Conservation (phyloP, 1,139 yeast genomes). For the Saccharomycopsis hybrid region DNA sequence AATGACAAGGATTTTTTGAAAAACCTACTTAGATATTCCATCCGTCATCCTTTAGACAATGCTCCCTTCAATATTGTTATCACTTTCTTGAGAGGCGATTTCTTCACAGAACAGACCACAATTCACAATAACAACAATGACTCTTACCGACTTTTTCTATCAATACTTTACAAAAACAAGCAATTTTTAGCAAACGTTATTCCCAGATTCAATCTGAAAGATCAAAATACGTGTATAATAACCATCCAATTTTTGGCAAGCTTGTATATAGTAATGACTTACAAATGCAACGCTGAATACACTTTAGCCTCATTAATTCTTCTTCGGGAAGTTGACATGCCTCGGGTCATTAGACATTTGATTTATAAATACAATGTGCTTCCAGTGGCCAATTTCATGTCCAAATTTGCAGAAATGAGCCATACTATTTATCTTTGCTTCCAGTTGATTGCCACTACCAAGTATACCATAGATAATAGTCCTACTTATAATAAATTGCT, state of each 20-base stretch:
- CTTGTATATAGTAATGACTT: slow-evolving; percentile 1
- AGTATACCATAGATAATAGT: background rate
- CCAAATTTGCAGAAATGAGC: background rate
- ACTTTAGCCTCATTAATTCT: background rate
- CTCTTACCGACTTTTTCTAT: slow-evolving; percentile 3
- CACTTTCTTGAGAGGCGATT: slow-evolving; percentile 18
- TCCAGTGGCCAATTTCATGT: slow-evolving; percentile 8
- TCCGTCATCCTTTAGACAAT: slow-evolving; percentile 2
- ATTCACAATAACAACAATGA: slow-evolving; percentile 7
- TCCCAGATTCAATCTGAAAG: slow-evolving; percentile 1
- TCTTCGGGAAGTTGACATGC: background rate
- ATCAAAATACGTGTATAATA: slow-evolving; percentile 3
- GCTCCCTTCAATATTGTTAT: slow-evolving; percentile 7
- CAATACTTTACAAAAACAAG: slow-evolving; percentile 3
- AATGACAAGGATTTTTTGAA: slow-evolving; percentile 12
- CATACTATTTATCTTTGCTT: background rate
- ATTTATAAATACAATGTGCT: background rate
- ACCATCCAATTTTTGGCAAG: slow-evolving; percentile 3
- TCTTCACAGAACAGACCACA: slow-evolving; percentile 10
- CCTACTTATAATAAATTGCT: slow-evolving; percentile 1
- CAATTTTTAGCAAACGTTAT: slow-evolving; percentile 3
- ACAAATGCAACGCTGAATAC: background rate
- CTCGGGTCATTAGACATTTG: slow-evolving; percentile 1
- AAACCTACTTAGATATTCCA: slow-evolving; percentile 4
- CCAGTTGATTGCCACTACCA: background rate